These are phyloP conservation scores for Colletotrichum brevisporum DNA, from an alignment of 2,329 filamentous ascomycete genomes.

Conservation along the genomic window DNA sequence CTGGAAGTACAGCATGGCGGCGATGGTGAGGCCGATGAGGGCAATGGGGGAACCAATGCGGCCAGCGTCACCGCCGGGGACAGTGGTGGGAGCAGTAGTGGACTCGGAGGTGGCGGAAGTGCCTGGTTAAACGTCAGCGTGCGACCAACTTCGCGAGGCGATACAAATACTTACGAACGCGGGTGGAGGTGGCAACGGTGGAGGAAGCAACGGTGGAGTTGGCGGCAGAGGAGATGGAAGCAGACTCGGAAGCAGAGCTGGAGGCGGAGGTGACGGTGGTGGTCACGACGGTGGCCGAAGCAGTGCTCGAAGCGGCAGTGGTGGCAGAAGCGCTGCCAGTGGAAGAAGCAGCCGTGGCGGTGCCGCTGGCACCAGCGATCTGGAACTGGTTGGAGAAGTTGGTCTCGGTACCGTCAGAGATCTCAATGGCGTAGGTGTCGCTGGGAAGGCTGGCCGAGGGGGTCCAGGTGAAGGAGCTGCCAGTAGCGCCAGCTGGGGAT, in stretches of 20 bases:
- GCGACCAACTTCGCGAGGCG: background rate
- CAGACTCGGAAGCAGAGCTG: conserved; percentile 28
- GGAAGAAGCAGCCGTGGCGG: conserved; percentile 38
- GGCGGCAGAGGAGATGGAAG: conserved; percentile 36
- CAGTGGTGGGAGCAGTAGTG: conserved; percentile 52
- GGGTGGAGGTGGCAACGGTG: conserved; percentile 39
- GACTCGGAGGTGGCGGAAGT: conserved; percentile 47
- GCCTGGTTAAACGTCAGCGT: conserved; percentile 36
- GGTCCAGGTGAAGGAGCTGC: conserved; percentile 55
- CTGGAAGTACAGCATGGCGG: conserved; percentile 59
- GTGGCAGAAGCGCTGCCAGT: conserved; percentile 32
- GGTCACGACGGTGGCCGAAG: conserved; percentile 38
- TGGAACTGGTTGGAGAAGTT: conserved; percentile 63
- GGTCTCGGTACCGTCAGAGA: conserved; percentile 53
- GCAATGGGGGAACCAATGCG: conserved; percentile 56
- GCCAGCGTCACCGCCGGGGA: conserved; percentile 43
- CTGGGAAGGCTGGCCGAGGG: conserved; percentile 52
- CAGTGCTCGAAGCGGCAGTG: conserved; percentile 40
- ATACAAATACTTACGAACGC: conserved; percentile 3
- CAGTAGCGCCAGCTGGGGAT: conserved; percentile 50
- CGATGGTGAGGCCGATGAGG: conserved; percentile 55
- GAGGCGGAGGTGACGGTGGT: conserved; percentile 28
- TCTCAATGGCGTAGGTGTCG: conserved; percentile 62
- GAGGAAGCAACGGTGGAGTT: conserved; percentile 30
- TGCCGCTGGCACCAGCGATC: conserved; percentile 50